Conservation (phyloP, 1,139 yeast genomes). For the Kodamaea alishanica region DNA sequence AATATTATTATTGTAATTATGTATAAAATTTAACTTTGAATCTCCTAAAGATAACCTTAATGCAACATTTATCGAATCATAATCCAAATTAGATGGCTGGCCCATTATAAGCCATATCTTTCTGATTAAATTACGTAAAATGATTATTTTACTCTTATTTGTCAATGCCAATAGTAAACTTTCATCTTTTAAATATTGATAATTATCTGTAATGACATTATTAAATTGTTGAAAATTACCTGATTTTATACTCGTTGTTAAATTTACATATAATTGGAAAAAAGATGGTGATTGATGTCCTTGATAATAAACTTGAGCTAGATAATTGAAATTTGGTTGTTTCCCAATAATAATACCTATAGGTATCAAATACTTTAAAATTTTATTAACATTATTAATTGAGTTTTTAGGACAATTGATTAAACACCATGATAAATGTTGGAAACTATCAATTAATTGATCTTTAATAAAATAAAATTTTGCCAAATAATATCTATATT, state of each 20-base stretch:
- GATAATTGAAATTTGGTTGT: conserved; percentile 33
- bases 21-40: conserved; percentile 6
- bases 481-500: conserved; percentile 67
- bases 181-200: conserved; percentile 33
- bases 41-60: conserved; percentile 14
- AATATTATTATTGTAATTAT: conserved; percentile 11
- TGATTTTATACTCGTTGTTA: conserved; percentile 29
- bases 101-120: conserved; percentile 32
- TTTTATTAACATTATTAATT: conserved; percentile 29
- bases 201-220: conserved; percentile 24
- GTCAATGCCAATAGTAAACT: conserved; percentile 35
- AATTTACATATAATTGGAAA: conserved; percentile 31
- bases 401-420: conserved; percentile 32
- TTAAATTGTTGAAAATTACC: conserved; percentile 43
- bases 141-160: conserved; percentile 40
- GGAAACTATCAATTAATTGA: conserved; percentile 52
- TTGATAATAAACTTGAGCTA: conserved; percentile 20
- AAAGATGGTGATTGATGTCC: conserved; percentile 25
- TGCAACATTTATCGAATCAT: conserved; percentile 25
- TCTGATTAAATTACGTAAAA: conserved; percentile 45
- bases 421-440: conserved; percentile 64
- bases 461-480: conserved; percentile 60
- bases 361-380: conserved; percentile 56
- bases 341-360: conserved; percentile 52
- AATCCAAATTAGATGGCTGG: conserved; percentile 27